These are phyloP conservation scores for Uncinocarpus reesii DNA, from an alignment of 2,329 filamentous ascomycete genomes.

Conservation along the genomic window DNA sequence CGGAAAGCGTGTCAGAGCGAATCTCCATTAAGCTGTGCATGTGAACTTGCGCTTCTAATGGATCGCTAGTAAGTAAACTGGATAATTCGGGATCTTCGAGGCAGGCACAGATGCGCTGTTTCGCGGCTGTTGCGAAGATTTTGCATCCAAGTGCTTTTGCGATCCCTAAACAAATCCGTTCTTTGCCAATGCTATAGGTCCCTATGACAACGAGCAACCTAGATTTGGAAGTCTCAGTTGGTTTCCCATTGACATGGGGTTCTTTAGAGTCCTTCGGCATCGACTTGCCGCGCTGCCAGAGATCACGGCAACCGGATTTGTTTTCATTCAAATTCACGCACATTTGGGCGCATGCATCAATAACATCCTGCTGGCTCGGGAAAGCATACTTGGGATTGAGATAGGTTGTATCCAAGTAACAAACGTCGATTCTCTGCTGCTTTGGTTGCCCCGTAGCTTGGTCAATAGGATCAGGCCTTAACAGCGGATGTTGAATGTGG, in stretches of 20 bases:
- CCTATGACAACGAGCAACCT: constrained; percentile 84
- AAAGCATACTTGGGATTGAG: constrained; percentile 93
- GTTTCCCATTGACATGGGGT: neutral
- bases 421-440: constrained; percentile 85
- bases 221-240: constrained; percentile 21
- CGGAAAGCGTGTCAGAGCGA: constrained; percentile 74
- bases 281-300: constrained; percentile 44
- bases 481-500: constrained; percentile 70
- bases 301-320: constrained; percentile 41
- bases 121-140: constrained; percentile 75
- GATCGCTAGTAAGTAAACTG: constrained; percentile 65
- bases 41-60: constrained; percentile 81
- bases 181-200: constrained; percentile 96
- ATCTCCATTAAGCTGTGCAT: constrained; percentile 97
- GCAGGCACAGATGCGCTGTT: constrained; percentile 73
- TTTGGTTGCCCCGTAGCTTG: constrained; percentile 57
- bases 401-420: constrained; percentile 96
- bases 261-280: neutral
- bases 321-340: constrained; percentile 67
- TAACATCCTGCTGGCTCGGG: constrained; percentile 77
- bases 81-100: constrained; percentile 77
- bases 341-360: constrained; percentile 75
- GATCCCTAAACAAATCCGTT: constrained; percentile 87
- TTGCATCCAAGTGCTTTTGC: constrained; percentile 75
- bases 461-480: constrained; percentile 66